A percentile compares a stretch with the other conserved stretches of the same genome.
phyloP scores from a whole-genome alignment of 805 yeast genomes.

The Lachancea meyersii region DNA sequence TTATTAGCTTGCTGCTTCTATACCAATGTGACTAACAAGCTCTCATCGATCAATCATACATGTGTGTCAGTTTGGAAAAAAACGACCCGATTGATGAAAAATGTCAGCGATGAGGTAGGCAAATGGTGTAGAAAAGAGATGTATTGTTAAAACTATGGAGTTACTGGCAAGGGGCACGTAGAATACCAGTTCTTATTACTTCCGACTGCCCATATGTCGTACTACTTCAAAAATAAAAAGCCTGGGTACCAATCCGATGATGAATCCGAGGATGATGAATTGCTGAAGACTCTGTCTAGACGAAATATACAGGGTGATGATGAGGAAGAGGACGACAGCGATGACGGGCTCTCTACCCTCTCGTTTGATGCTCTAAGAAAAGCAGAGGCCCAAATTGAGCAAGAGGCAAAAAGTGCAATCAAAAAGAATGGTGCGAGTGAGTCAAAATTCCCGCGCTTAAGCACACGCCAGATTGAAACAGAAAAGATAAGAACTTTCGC shows the following conservation, averaged over 20 bases:
- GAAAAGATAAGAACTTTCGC: constrained; percentile 6
- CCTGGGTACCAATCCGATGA: constrained; percentile 26
- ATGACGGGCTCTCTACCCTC: constrained; percentile 45
- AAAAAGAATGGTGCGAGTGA: not conserved
- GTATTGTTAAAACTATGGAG: no score
- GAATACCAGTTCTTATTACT: no score
- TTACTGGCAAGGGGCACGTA: no score
- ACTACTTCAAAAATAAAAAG: constrained; percentile 28
- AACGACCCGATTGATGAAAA: not conserved
- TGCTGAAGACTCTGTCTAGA: constrained; percentile 32
- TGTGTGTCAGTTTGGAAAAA: not conserved
- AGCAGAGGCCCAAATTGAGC: constrained; percentile 43
- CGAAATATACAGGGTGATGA: constrained; percentile 4
- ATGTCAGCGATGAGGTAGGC: constrained; percentile 1
- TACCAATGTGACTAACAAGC: not conserved
- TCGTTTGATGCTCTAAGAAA: constrained; percentile 60
- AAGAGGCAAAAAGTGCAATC: constrained; percentile 21
- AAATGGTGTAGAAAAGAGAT: not conserved
- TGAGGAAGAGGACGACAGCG: constrained; percentile 22
- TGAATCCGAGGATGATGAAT: constrained; percentile 29
- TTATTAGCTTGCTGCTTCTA: not conserved
- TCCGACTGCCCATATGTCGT: constrained; percentile 27
- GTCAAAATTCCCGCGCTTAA: not conserved
- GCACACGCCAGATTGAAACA: constrained; percentile 3
- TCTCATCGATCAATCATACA: not conserved